These are phyloP conservation scores for Yamadazyma nakazawae DNA, from an alignment of 805 yeast genomes.

Conservation along the genomic window DNA sequence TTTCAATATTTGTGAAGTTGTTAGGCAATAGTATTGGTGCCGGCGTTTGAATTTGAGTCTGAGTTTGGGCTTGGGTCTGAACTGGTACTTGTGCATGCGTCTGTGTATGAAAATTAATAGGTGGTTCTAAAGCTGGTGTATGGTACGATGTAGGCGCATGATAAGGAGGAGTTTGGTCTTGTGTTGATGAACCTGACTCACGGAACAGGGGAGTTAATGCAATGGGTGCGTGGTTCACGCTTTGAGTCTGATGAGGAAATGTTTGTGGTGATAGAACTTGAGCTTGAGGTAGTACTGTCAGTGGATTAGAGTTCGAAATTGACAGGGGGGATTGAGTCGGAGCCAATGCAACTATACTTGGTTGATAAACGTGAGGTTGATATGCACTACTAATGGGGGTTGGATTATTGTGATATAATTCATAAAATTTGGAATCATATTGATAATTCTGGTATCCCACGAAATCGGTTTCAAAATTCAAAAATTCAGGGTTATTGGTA, in stretches of 20 bases:
- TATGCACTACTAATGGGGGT: not conserved
- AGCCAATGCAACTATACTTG: not conserved
- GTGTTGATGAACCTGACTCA: not conserved
- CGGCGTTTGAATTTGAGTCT: not conserved
- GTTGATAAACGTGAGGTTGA: not conserved
- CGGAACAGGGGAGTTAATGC: not conserved
- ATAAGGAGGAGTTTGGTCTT: not conserved
- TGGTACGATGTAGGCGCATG: not conserved
- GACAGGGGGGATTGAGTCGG: not conserved
- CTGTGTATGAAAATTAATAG: not conserved
- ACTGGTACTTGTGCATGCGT: not conserved
- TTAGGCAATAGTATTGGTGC: not conserved
- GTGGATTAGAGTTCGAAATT: not conserved
- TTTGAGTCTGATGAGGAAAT: not conserved
- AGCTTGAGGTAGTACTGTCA: not conserved
- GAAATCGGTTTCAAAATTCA: slow-evolving; percentile 2
- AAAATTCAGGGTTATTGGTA: not conserved
- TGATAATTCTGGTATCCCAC: slow-evolving; percentile 1
- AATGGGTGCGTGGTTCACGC: not conserved
- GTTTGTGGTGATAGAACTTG: not conserved
- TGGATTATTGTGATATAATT: slow-evolving; percentile 1
- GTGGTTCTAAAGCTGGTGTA: not conserved
- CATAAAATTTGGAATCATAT: slow-evolving; percentile 1
- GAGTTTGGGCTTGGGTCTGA: not conserved
- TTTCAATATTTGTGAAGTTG: not conserved